Base-by-base conservation (phyloP, 441 rosid genomes). In the Erodium moschatum region DNA sequence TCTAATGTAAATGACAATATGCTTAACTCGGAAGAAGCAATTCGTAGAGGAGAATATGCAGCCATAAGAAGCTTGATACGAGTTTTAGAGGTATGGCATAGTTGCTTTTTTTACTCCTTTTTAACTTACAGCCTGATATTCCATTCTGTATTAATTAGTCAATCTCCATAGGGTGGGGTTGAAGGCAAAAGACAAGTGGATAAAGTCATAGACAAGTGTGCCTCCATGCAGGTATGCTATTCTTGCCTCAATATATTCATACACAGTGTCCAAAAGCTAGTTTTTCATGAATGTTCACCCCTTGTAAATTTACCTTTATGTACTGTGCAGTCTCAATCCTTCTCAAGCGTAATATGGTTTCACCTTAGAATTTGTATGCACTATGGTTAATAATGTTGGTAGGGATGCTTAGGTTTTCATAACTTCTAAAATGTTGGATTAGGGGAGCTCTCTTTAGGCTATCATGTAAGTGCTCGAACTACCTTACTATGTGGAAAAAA, bases 181-280 rank as follows among this genome's bases (percentile, higher is more conserved):
- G 99, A 95, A 83, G 97, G 97, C 70, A 95, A 95, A 87, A 82
- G 90, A 73, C 96, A 89, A 81, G 97, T 95, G 61, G 99, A 95
- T 78, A 89, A 89, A 82, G 97, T 92, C 80, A 95, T 95, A 73
- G 99, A 95, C 83, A 91, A 89, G 84, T 95, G 99, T 81, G 85
- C 97, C 67, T 86, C 97, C 77, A 92, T 95, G 99, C 99, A 95
- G 97, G 99, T 95, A 79, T 74, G 65, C 38, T 73, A 70, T 74
- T 35, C 66, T 70, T 67, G 67, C 21, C 20, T 61, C 63, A 69
- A 66, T 70, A 9, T 64, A 61, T 73, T 70, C 19, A 16, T 16
- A 10, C 61, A 10, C 48, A 77, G 69, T 64, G 70, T 71, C 13
- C 46, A 50, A 65, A 66, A 60, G 31, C 18, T 63, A 63, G 27